Conservation (phyloP, 176 grass and related monocot genomes). For the Puya raimondii region DNA sequence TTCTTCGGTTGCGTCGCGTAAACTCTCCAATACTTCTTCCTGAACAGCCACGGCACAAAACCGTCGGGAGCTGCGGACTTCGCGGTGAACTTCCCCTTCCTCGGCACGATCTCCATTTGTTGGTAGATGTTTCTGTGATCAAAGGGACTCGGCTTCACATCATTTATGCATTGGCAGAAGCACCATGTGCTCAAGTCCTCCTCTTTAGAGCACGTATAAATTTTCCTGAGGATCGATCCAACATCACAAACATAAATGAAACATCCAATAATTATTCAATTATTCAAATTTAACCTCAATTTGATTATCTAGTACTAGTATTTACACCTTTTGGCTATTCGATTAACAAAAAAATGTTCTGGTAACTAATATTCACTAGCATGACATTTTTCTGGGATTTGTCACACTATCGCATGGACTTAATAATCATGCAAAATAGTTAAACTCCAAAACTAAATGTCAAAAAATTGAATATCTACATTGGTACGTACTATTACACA, state of each 20-base stretch:
- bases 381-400: no score
- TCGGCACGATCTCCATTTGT: slow-evolving; percentile 45
- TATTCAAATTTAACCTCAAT: no score
- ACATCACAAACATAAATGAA: background rate
- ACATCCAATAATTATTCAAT: no score
- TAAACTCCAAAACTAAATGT: no score
- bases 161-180: slow-evolving; percentile 25
- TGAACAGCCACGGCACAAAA: slow-evolving; percentile 1
- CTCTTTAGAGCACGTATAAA: slow-evolving; percentile 35
- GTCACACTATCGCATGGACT: no score
- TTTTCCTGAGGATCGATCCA: slow-evolving; percentile 20
- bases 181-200: slow-evolving; percentile 38
- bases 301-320: no score
- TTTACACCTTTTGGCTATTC: no score
- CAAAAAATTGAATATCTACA: no score
- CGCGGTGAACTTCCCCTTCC: slow-evolving; percentile 28
- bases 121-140: slow-evolving; percentile 57
- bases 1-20: background rate
- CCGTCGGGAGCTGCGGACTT: slow-evolving; percentile 10
- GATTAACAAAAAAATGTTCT: no score
- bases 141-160: slow-evolving; percentile 33
- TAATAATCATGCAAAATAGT: no score
- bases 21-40: slow-evolving; percentile 28
- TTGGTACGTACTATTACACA: no score
- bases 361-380: no score